Evolutionary conservation across 1,139 yeast genomes (phyloP).

Genomic region (Sugiyamaella japonica): DNA sequence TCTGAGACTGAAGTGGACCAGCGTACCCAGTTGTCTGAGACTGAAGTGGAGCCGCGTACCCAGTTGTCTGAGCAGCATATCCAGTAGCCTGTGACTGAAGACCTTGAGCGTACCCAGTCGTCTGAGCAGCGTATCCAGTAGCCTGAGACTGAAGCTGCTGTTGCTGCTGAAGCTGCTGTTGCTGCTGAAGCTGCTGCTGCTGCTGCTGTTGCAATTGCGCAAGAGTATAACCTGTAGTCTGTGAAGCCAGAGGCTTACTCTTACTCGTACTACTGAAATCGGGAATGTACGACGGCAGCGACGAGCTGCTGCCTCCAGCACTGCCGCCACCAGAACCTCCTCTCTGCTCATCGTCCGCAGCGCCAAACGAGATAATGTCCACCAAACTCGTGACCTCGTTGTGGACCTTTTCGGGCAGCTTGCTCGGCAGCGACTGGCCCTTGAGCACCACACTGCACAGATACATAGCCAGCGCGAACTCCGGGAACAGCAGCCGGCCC

Average conservation of each 20-base stretch:
- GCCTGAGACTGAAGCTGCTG: conserved; percentile 42
- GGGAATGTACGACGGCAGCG: conserved; percentile 37
- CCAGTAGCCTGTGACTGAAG: too few species aligned
- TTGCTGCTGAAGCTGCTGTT: too few species aligned
- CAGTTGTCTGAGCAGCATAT: too few species aligned
- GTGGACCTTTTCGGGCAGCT: conserved; percentile 66
- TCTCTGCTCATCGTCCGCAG: conserved; percentile 57
- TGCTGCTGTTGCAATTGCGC: conserved; percentile 23
- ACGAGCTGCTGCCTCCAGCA: conserved; percentile 14
- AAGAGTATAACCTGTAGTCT: conserved; percentile 36
- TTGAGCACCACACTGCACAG: conserved; percentile 75
- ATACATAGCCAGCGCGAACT: conserved; percentile 90
- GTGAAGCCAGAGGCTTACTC: conserved; percentile 34
- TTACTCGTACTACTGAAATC: conserved; percentile 34
- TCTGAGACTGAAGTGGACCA: neutral
- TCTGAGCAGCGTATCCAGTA: conserved; percentile 27
- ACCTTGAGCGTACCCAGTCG: too few species aligned
- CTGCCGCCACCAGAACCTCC: neutral
- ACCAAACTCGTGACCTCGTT: conserved; percentile 87
- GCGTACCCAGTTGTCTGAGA: too few species aligned
- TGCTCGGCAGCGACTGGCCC: conserved; percentile 74
- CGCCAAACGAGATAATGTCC: conserved; percentile 79
- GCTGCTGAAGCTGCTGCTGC: conserved; percentile 13
- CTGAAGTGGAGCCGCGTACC: too few species aligned
- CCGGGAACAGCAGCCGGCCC: conserved; percentile 86